Evolutionary conservation across 2,329 filamentous ascomycete species (phyloP), one percentile per base, ranked within the genome.

Genomic region (Lomentospora prolificans): DNA sequence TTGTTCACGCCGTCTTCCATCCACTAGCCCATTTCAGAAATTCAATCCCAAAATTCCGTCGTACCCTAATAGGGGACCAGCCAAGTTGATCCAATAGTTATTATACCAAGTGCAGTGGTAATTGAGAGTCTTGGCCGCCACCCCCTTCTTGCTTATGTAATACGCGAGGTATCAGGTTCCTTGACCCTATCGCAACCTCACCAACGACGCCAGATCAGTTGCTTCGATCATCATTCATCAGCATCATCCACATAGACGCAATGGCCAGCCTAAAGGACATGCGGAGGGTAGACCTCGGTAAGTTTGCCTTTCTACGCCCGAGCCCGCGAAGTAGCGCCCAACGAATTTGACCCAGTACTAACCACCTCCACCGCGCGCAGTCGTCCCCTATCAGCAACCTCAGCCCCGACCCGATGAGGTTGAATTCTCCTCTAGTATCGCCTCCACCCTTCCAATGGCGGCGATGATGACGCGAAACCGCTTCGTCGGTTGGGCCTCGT

Each of bases 391-490:
- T 71, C 83, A 89, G 70, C 86, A 87, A 63, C 89, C 90, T 46
- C 75, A 78, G 51, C 75, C 81, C 63, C 83, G 85, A 12, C 80
- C 78, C 65, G 79, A 81, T 19, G 64, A 75, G 60, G 74, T 80
- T 61, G 90, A 96, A 66, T 80, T 95, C 70, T 77, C 82, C 55
- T 86, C 87, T 71, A 89, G 78, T 27, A 66, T 85, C 56, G 75
- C 79, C 27, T 92, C 86, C 66, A 95, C 91, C 33, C 77, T 97
- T 66, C 92, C 92, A 58, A 96, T 96, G 92, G 90, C 89, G 57
- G 91, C 91, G 60, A 95, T 96, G 79, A 94, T 96, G 69, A 94
- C 87, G 64, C 81, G 90, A 62, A 96, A 95, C 74, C 87, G 89
- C 79, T 94, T 81, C 65, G 73, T 86, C 57, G 82, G 82, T 66